Conservation (phyloP, 73 alveolate species). For the Uronychia setigera region DNA sequence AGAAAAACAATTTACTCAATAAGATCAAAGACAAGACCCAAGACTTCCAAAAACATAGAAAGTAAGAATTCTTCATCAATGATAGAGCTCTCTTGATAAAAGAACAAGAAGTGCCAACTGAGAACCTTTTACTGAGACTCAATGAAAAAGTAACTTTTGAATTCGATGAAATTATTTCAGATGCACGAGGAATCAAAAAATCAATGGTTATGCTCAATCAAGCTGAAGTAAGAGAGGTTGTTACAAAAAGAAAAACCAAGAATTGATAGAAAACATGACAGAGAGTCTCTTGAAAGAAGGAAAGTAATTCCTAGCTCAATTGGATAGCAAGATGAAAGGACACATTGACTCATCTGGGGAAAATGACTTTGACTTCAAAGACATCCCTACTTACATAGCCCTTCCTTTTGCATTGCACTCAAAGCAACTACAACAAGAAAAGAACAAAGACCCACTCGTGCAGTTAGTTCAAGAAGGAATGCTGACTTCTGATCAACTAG, state of each 20-base stretch:
- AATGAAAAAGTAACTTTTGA: constrained; percentile 54
- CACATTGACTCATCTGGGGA: not conserved
- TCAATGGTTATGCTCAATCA: constrained; percentile 27
- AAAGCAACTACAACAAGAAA: not conserved
- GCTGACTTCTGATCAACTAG: not conserved
- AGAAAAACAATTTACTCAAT: constrained; percentile 21
- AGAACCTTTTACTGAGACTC: constrained; percentile 32
- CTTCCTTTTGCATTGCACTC: not conserved
- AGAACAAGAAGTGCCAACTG: constrained; percentile 65
- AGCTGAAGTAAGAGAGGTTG: constrained; percentile 28
- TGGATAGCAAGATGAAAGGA: not conserved
- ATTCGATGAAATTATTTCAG: constrained; percentile 44
- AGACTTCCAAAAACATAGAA: constrained; percentile 40
- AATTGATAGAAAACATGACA: not conserved
- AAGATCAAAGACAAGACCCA: constrained; percentile 38
- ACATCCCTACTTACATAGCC: not conserved
- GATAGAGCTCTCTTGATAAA: constrained; percentile 17
- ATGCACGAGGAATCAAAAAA: constrained; percentile 48
- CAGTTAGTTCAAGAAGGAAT: not conserved
- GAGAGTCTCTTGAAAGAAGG: not conserved
- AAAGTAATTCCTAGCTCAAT: not conserved
- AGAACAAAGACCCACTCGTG: not conserved
- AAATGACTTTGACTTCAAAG: not conserved
- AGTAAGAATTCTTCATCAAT: constrained; percentile 1
- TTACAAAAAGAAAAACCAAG: constrained; percentile 1